These are phyloP conservation scores for Canavalia gladiata DNA, from an alignment of 306 rosid species.

Conservation along the genomic window DNA sequence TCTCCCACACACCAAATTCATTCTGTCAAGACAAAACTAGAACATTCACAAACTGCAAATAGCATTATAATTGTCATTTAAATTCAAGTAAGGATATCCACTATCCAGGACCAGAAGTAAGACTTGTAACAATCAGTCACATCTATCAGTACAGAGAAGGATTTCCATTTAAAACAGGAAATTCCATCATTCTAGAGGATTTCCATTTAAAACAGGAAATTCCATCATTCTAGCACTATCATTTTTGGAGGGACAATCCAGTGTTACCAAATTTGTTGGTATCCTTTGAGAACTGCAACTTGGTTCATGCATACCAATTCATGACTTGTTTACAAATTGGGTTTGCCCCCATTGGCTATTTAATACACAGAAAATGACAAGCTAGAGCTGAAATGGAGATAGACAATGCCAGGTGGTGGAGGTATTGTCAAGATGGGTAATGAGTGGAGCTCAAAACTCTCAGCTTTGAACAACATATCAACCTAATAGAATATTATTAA, in stretches of 20 bases:
- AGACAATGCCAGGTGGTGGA: neutral
- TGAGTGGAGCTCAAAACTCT: neutral
- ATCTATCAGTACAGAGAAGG: constrained; percentile 23
- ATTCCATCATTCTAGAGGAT: neutral
- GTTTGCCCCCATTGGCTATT: neutral
- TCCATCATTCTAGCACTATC: neutral
- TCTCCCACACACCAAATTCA: constrained; percentile 99
- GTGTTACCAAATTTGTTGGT: neutral
- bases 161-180: constrained; percentile 1
- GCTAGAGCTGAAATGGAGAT: neutral
- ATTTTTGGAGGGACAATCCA: neutral
- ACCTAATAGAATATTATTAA: neutral
- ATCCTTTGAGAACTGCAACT: neutral
- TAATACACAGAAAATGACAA: neutral
- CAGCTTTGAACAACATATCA: neutral
- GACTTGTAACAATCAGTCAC: constrained; percentile 31
- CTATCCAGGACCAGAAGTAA: constrained; percentile 25
- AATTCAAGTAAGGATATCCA: constrained; percentile 40
- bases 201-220: neutral
- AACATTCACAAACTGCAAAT: constrained; percentile 34
- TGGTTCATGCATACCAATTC: neutral
- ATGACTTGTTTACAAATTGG: neutral
- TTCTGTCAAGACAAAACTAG: constrained; percentile 67
- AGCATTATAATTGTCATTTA: constrained; percentile 34
- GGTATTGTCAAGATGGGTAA: neutral